Percentiles rank a stretch among this genome's conserved stretches.
Conservation (phyloP, 192 early-diverging fungal genomes). For the Glomus cerebriforme region DNA sequence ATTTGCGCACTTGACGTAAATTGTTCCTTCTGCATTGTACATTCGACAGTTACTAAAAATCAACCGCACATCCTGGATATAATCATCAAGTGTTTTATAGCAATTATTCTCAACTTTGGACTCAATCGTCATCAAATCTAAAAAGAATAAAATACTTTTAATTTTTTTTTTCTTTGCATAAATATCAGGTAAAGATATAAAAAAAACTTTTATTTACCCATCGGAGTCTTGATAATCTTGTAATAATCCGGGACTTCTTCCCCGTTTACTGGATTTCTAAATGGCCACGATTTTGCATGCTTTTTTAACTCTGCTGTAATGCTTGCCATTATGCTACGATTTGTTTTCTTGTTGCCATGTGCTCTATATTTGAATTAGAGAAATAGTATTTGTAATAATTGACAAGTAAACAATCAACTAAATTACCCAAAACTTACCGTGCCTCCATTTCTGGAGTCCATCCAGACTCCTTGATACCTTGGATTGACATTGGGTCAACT, state of each 20-base stretch:
- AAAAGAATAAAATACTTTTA: neutral
- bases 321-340: slow-evolving; percentile 69
- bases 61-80: slow-evolving; percentile 78
- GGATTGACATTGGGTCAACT: slow-evolving; percentile 81
- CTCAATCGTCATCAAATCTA: slow-evolving; percentile 79
- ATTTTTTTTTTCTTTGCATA: too few relatives aligned
- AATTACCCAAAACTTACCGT: slow-evolving; percentile 23
- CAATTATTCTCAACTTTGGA: slow-evolving; percentile 83
- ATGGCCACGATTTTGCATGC: slow-evolving; percentile 90
- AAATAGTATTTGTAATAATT: neutral
- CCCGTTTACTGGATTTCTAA: slow-evolving; percentile 84
- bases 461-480: slow-evolving; percentile 88
- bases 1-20: slow-evolving; percentile 80
- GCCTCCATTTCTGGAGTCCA: slow-evolving; percentile 93
- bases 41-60: slow-evolving; percentile 94
- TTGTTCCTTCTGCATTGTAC: slow-evolving; percentile 89
- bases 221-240: slow-evolving; percentile 92
- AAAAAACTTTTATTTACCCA: slow-evolving; percentile 51
- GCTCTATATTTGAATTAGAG: slow-evolving; percentile 14
- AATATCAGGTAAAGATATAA: neutral
- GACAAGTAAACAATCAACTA: neutral
- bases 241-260: slow-evolving; percentile 96
- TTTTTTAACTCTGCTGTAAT: slow-evolving; percentile 76
- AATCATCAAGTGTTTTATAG: slow-evolving; percentile 81
- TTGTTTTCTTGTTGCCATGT: slow-evolving; percentile 48